Conservation (phyloP, 306 rosid species). For the Trifolium pratense region DNA sequence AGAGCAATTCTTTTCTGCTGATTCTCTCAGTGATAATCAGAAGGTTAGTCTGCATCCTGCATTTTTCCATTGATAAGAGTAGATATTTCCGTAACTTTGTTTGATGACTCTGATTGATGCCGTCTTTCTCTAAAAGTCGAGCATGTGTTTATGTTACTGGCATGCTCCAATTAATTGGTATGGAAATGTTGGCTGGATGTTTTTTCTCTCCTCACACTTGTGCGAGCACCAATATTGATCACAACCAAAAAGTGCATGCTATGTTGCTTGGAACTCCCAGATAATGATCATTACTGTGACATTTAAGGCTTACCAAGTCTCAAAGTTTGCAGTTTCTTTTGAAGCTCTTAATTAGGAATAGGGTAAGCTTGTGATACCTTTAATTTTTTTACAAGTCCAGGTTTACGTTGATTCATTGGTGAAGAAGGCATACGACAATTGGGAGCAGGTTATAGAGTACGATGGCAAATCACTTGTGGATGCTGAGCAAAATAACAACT, state of each 20-base stretch:
- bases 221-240: slow-evolving; percentile 18
- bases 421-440: slow-evolving; percentile 93
- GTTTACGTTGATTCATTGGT: slow-evolving; percentile 86
- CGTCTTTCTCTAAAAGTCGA: slow-evolving; percentile 13
- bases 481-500: slow-evolving; percentile 54
- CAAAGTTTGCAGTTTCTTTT: slow-evolving; percentile 20
- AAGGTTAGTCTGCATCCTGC: slow-evolving; percentile 62
- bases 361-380: slow-evolving; percentile 33
- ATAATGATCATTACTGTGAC: slow-evolving; percentile 22
- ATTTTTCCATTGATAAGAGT: slow-evolving; percentile 6
- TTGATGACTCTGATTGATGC: slow-evolving; percentile 22
- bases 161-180: slow-evolving; percentile 30
- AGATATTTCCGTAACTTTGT: slow-evolving; percentile 12
- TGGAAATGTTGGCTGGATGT: slow-evolving; percentile 10
- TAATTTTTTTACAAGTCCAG: slow-evolving; percentile 58
- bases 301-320: slow-evolving; percentile 31
- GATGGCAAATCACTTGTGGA: slow-evolving; percentile 85
- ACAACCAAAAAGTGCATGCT: slow-evolving; percentile 2
- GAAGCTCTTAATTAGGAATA: slow-evolving; percentile 32
- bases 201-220: slow-evolving; percentile 14
- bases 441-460: slow-evolving; percentile 89
- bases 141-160: slow-evolving; percentile 23
- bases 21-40: slow-evolving; percentile 86
- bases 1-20: slow-evolving; percentile 81
- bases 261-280: slow-evolving; percentile 11